Evolutionary conservation across 805 yeast genomes (phyloP).

Genomic region (Pichia eremophila): DNA sequence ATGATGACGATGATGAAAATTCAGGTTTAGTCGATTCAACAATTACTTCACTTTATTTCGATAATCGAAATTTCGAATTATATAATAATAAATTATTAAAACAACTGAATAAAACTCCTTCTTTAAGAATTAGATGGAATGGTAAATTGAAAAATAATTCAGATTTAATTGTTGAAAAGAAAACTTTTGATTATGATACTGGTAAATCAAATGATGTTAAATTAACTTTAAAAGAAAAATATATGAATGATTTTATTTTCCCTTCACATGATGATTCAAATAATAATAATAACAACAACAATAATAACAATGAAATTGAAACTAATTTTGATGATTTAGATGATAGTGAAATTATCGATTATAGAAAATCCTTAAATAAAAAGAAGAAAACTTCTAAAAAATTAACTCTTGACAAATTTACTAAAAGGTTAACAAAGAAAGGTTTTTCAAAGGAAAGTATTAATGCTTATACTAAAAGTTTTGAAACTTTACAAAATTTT

Average conservation of each 20-base stretch:
- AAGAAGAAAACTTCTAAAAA: constrained; percentile 19
- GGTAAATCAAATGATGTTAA: constrained; percentile 45
- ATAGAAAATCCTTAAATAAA: constrained; percentile 3
- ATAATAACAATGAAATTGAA: constrained; percentile 32
- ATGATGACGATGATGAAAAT: constrained; percentile 41
- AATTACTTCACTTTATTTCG: constrained; percentile 82
- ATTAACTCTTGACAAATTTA: constrained; percentile 34
- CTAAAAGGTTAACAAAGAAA: constrained; percentile 54
- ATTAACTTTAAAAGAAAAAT: constrained; percentile 69
- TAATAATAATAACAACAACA: constrained; percentile 31
- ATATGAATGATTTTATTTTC: constrained; percentile 59
- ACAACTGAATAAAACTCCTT: constrained; percentile 49
- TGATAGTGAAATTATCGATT: constrained; percentile 6
- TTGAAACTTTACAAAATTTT: constrained; percentile 52
- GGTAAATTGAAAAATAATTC: constrained; percentile 73
- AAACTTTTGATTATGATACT: constrained; percentile 49
- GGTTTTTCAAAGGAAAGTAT: constrained; percentile 45
- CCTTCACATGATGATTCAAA: constrained; percentile 4
- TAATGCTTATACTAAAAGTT: constrained; percentile 42
- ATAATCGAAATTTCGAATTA: constrained; percentile 70
- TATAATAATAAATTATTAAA: constrained; percentile 79
- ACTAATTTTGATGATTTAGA: constrained; percentile 11
- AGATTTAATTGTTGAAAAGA: constrained; percentile 74
- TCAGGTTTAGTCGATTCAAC: constrained; percentile 60
- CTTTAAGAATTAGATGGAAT: constrained; percentile 83